A percentile compares a stretch with the other conserved stretches of the same genome.
Conservation (phyloP, 345 rosid genomes). For the Salix dunnii region DNA sequence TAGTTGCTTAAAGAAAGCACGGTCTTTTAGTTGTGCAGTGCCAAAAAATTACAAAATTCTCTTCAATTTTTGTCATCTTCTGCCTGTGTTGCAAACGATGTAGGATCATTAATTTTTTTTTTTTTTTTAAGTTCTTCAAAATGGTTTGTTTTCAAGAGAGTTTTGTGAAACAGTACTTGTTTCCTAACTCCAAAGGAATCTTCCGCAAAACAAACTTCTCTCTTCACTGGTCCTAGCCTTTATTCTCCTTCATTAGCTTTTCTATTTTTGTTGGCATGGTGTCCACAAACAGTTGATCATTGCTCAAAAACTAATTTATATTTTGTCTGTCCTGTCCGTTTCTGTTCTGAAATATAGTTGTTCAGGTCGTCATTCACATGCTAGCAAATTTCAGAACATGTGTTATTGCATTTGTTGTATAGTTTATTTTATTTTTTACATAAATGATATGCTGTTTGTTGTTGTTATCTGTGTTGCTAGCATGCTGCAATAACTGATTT, state of each 20-base stretch:
- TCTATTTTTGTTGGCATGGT: not conserved
- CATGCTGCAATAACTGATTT: conserved; percentile 82
- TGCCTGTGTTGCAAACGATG: not conserved
- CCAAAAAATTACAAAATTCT: too few relatives aligned
- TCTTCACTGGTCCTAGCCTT: not conserved
- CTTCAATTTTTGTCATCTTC: not conserved
- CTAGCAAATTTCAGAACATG: not conserved
- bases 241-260: not conserved
- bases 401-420: not conserved
- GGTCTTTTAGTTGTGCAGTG: too few relatives aligned
- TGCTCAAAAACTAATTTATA: not conserved
- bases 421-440: not conserved
- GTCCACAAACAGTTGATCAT: not conserved
- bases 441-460: conserved; percentile 2
- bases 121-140: not conserved
- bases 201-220: not conserved
- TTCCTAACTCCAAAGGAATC: not conserved
- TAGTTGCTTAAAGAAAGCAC: not conserved
- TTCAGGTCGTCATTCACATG: not conserved
- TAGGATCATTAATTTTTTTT: not conserved
- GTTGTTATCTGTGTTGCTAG: conserved; percentile 34
- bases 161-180: not conserved
- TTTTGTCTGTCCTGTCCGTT: not conserved
- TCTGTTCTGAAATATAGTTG: not conserved
- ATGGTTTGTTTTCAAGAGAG: not conserved